Percentiles rank a stretch among this genome's conserved stretches.
Evolutionary conservation across 208 protist genomes (phyloP).

Genomic region (Acanthamoeba culbertsoni): DNA sequence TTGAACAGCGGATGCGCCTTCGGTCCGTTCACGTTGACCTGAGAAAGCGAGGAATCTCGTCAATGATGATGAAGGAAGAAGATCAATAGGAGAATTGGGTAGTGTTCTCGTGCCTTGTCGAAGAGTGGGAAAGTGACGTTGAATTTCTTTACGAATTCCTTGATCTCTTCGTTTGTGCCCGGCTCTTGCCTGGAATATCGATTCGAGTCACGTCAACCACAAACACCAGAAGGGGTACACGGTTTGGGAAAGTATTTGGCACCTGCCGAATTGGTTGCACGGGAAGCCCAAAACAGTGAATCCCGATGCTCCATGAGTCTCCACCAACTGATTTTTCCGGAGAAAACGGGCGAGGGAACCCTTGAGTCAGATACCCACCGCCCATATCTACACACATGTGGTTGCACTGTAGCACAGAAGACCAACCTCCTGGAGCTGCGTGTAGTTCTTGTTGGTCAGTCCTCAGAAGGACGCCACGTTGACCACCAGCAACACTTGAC

Average conservation of each 20-base stretch:
- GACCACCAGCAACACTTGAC: not conserved
- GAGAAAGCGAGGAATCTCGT: no score
- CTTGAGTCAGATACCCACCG: no score
- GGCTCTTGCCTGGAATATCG: conserved; percentile 51
- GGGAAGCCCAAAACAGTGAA: conserved; percentile 5
- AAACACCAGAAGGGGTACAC: not conserved
- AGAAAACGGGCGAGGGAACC: no score
- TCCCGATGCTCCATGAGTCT: not conserved
- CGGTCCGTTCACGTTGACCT: conserved; percentile 56
- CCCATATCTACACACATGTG: no score
- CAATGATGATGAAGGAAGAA: no score
- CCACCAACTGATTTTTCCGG: not conserved
- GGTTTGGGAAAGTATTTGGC: not conserved
- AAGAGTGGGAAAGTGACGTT: conserved; percentile 51
- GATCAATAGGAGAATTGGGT: not conserved
- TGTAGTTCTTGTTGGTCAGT: conserved; percentile 43
- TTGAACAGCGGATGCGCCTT: conserved; percentile 45
- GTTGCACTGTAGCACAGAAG: no score
- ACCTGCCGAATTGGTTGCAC: conserved; percentile 57
- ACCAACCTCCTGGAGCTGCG: conserved; percentile 32
- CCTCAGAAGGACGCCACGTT: conserved; percentile 65
- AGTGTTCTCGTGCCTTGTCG: not conserved
- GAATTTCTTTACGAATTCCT: conserved; percentile 13
- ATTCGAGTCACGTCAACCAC: not conserved
- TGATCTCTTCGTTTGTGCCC: conserved; percentile 60